These are phyloP conservation scores for Penicillium lagena DNA, from an alignment of 495 filamentous ascomycete species.

Conservation along the genomic window DNA sequence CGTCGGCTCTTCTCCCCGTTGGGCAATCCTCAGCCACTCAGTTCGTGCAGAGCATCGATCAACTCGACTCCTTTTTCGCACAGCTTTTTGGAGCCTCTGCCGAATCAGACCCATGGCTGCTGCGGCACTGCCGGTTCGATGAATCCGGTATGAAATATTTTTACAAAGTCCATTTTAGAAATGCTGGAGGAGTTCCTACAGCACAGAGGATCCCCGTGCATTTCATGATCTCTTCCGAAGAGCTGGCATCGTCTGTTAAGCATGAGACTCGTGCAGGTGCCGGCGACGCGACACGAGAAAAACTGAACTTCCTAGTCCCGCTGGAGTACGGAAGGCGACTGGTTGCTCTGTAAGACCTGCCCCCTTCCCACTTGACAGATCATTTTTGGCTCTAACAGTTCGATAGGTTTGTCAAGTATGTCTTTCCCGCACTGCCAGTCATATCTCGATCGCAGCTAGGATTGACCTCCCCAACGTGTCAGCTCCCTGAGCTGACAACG, in stretches of 20 bases:
- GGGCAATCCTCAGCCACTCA: constrained; percentile 14
- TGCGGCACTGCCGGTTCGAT: constrained; percentile 31
- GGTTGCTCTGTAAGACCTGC: constrained; percentile 17
- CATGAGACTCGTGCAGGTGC: constrained; percentile 16
- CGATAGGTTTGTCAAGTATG: constrained; percentile 23
- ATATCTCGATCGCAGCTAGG: constrained; percentile 25
- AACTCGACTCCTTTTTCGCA: constrained; percentile 22
- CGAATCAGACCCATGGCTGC: constrained; percentile 32
- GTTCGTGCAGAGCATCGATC: constrained; percentile 29
- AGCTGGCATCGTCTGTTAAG: constrained; percentile 14
- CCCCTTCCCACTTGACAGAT: too few species aligned
- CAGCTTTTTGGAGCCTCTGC: constrained; percentile 29
- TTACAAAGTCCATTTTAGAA: constrained; percentile 29
- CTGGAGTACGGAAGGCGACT: constrained; percentile 22
- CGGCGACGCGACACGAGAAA: constrained; percentile 16
- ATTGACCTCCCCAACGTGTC: constrained; percentile 7
- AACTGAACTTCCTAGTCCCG: constrained; percentile 19
- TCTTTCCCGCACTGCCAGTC: constrained; percentile 25
- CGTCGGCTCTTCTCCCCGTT: constrained; percentile 8
- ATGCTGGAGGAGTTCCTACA: constrained; percentile 30
- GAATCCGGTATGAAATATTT: constrained; percentile 27
- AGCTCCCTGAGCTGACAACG: constrained; percentile 10
- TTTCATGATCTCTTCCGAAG: constrained; percentile 27
- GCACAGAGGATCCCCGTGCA: constrained; percentile 27
- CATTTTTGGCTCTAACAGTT: background rate